Evolutionary conservation across 2,329 filamentous ascomycete species (phyloP).

Genomic region (Aciculosporium take): DNA sequence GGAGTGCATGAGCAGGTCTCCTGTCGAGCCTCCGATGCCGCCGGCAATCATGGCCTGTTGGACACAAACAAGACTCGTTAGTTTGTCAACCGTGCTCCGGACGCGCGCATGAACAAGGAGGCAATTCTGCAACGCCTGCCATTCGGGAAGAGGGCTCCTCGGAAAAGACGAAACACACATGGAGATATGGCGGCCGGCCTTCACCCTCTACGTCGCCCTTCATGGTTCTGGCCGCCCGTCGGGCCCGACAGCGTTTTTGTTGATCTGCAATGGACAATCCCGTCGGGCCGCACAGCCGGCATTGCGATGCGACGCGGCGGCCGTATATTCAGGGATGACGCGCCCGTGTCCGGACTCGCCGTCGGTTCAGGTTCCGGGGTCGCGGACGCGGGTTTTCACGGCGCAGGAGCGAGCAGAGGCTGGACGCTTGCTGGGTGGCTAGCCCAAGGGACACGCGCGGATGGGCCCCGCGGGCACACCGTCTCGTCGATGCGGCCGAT

Average conservation of each 20-base stretch:
- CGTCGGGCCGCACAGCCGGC: constrained; percentile 15
- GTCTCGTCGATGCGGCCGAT: too few relatives aligned
- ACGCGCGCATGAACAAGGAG: background rate
- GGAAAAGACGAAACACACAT: constrained; percentile 21
- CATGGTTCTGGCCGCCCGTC: constrained; percentile 19
- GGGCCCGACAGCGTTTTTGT: constrained; percentile 13
- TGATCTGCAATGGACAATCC: constrained; percentile 13
- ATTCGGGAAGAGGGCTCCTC: background rate
- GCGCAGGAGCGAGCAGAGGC: too few relatives aligned
- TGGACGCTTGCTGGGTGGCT: too few relatives aligned
- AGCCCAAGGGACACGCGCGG: too few relatives aligned
- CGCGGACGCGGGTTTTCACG: too few relatives aligned
- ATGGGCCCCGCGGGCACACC: too few relatives aligned
- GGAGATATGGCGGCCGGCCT: constrained; percentile 29
- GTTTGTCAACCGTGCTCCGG: background rate
- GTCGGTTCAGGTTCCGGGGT: too few relatives aligned
- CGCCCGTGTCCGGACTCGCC: too few relatives aligned
- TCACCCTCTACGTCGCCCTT: constrained; percentile 25
- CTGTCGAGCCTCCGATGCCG: constrained; percentile 79
- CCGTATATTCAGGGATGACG: too few relatives aligned
- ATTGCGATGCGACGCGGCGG: constrained; percentile 22
- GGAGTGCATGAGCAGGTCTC: constrained; percentile 97
- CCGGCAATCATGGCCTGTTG: constrained; percentile 91
- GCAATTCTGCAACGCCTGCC: background rate
- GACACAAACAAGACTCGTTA: constrained; percentile 3